Evolutionary conservation across 805 yeast genomes (phyloP).

Genomic region (Saccharomyces jurei): DNA sequence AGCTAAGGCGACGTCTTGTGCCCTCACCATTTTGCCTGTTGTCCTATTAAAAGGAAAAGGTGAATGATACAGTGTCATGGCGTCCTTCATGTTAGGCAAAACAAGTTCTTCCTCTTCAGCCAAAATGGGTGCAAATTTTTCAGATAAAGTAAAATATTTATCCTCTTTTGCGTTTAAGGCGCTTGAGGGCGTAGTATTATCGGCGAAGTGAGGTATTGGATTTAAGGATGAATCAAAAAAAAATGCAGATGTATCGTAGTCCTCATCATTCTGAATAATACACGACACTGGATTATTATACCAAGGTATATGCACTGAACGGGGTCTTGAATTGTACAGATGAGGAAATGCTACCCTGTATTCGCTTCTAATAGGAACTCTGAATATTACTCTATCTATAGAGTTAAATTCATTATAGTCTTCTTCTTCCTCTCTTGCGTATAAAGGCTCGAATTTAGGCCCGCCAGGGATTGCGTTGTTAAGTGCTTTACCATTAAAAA

Average conservation of each 20-base stretch:
- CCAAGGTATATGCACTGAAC: slow-evolving; percentile 52
- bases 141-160: slow-evolving; percentile 37
- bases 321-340: slow-evolving; percentile 69
- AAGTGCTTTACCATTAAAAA: slow-evolving; percentile 85
- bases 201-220: slow-evolving; percentile 39
- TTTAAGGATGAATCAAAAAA: slow-evolving; percentile 45
- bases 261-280: slow-evolving; percentile 34
- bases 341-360: slow-evolving; percentile 82
- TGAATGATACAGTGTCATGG: slow-evolving; percentile 67
- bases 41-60: slow-evolving; percentile 79
- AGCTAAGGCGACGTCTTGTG: slow-evolving; percentile 81
- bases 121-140: slow-evolving; percentile 45
- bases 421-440: slow-evolving; percentile 57
- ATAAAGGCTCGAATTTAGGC: slow-evolving; percentile 86
- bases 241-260: slow-evolving; percentile 49
- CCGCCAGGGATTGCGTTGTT: slow-evolving; percentile 90
- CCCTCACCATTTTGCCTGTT: slow-evolving; percentile 64
- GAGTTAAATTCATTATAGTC: slow-evolving; percentile 89
- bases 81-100: slow-evolving; percentile 43
- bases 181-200: slow-evolving; percentile 10
- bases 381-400: slow-evolving; percentile 75
- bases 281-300: slow-evolving; percentile 59
- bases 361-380: slow-evolving; percentile 72
- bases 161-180: slow-evolving; percentile 31
- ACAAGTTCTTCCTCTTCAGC: slow-evolving; percentile 34